These are phyloP conservation scores for Saccharum hybrid DNA, from an alignment of 202 grass and related monocot genomes.

Conservation along the genomic window DNA sequence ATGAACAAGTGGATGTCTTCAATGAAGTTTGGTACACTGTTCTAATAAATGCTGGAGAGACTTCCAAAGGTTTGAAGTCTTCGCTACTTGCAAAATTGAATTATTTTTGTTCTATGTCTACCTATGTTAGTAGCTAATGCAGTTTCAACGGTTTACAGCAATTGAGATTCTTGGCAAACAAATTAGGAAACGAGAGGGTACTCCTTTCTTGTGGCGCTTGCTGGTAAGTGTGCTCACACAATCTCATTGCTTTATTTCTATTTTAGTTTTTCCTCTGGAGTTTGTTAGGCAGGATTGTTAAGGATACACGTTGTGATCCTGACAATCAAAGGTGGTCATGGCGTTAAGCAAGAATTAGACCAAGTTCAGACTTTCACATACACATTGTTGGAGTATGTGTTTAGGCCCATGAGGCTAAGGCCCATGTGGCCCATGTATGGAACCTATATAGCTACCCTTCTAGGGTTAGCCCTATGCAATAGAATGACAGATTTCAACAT, in stretches of 20 bases:
- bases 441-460: no score
- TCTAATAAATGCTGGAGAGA: conserved; percentile 52
- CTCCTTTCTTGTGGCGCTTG: conserved; percentile 71
- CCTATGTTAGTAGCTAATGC: conserved; percentile 28
- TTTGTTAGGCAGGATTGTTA: background rate
- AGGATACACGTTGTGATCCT: background rate
- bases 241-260: background rate
- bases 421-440: no score
- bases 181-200: conserved; percentile 52
- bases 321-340: background rate
- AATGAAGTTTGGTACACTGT: conserved; percentile 80
- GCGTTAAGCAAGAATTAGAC: background rate
- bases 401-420: no score
- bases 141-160: conserved; percentile 42
- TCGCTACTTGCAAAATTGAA: background rate
- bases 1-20: conserved; percentile 85
- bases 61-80: conserved; percentile 53
- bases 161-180: conserved; percentile 58
- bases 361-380: background rate
- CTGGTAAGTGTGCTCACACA: conserved; percentile 51
- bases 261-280: background rate
- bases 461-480: no score
- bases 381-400: background rate
- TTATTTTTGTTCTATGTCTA: background rate
- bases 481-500: no score